These are phyloP conservation scores for Lachancea kluyveri DNA, from an alignment of 805 yeast genomes.

Conservation along the genomic window DNA sequence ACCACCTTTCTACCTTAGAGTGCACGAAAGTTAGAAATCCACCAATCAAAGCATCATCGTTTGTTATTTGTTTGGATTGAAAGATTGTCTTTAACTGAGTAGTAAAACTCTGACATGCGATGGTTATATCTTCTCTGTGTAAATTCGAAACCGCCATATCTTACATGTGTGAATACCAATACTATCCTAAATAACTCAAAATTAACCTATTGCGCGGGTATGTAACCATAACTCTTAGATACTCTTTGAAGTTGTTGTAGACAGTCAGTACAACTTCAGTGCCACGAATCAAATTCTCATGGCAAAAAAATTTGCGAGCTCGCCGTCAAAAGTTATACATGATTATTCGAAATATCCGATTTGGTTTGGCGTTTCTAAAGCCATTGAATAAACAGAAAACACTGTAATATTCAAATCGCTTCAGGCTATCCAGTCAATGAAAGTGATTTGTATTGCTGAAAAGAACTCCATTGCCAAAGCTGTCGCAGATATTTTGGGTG, in stretches of 20 bases:
- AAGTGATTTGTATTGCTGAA: conserved; percentile 90
- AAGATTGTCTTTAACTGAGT: conserved; percentile 21
- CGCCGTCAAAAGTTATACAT: too few species aligned
- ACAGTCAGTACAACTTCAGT: conserved; percentile 1
- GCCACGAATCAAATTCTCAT: too few species aligned
- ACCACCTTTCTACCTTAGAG: conserved; percentile 20
- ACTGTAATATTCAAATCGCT: too few species aligned
- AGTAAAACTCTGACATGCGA: conserved; percentile 9
- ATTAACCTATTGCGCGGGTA: too few species aligned
- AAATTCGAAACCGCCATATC: conserved; percentile 12
- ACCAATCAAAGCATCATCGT: conserved; percentile 24
- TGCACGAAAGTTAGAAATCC: conserved; percentile 26
- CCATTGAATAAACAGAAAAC: too few species aligned
- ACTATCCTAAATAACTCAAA: too few species aligned
- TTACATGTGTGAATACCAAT: conserved; percentile 1
- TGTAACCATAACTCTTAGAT: too few species aligned
- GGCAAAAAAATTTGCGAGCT: too few species aligned
- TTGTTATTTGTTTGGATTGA: conserved; percentile 18
- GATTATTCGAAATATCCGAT: too few species aligned
- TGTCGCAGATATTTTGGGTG: conserved; percentile 62
- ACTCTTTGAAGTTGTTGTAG: conserved; percentile 1
- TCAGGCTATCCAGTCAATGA: too few species aligned
- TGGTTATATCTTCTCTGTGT: conserved; percentile 12
- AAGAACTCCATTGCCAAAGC: conserved; percentile 91
- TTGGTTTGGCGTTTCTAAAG: too few species aligned